Evolutionary conservation across 1,284 basidiomycete genomes (phyloP), one percentile per base, ranked within the genome.

Genomic region (Pseudozyma pruni): DNA sequence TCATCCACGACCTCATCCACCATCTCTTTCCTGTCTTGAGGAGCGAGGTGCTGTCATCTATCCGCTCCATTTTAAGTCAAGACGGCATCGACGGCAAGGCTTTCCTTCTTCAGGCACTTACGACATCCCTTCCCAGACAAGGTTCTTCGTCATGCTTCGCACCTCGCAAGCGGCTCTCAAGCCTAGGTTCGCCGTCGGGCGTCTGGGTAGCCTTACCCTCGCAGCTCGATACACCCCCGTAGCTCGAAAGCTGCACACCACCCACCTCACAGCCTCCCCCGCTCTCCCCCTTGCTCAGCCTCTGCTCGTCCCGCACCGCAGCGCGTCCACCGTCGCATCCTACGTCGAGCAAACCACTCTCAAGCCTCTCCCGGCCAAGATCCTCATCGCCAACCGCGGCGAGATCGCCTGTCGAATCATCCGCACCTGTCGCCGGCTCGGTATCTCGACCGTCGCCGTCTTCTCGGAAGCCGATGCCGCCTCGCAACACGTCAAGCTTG

Each of bases 351-450:
- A 14, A 5, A 11, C 19, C 10, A n/a, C 33, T 2, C 47, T 66
- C 17, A 55, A 66, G n/a, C 64, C 72, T 1, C 50, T 78, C 0
- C 77, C 77, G 0, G 27, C 40, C 51, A 79, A 79, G 59, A 70
- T 79, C 52, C 56, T 79, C 19, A 75, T 79, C 31, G 77, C 77
- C 16, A 79, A 79, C 68, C 92, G 92, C 79, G 94, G 94, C 38
- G 94, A 97, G 84, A 96, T 96, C 64, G 94, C 94, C 3, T 93
- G 92, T 81, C 89, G 94, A 35, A 91, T 96, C 50, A 94, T 94
- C 67, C 88, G 90, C 38, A 94, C 94, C 0, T 91, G 91, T n/a
- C 88, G 86, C 83, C 90, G 91, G 78, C 85, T 96, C 0, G 93
- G 93, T 1, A 89, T 96, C 77, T 89, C 88, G 85, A 93, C 91